Evolutionary conservation across 2,329 filamentous ascomycete genomes (phyloP), one percentile per base, ranked within the genome.

Genomic region (Arthrobotrys megalospora): DNA sequence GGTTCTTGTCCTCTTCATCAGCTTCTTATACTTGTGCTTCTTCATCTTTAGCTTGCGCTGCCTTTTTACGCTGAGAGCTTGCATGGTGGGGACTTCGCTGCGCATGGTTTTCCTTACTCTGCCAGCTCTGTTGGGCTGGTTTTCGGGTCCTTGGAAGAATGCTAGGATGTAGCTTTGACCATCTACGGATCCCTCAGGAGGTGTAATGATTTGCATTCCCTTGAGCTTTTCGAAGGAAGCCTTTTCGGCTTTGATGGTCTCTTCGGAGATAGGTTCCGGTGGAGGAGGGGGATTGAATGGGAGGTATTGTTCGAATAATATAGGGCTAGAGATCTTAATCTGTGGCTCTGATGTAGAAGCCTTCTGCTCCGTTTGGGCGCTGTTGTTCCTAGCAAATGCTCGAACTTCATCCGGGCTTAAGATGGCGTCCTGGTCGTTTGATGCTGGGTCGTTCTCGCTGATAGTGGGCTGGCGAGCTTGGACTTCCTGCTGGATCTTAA

Each of bases 1-100:
- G 84, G 93, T 95, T 84, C 95, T 90, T 83, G 95, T 97, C 85
- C 90, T 89, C 88, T 92, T 93, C 92, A 97, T 94, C 81, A 98
- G 88, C 90, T 99, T 99, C 94, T 97, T 98, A 86, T 97, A 97
- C 91, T 99, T 99, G 89, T 98, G 95, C 90, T 98, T 99, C 92
- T 99, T 99, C 94, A 99, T 99, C 90, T 94, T 97, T 83, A 97
- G 87, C 87, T 96, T 96, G 83, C 94, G 88, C 86, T 97, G 93
- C 85, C 96, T 89, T 88, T 91, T 94, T 82, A 97, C 95, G 83
- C 93, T 97, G 84, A 99, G 93, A 80, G 93, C 89, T 79, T 91
- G 86, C 91, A 97, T 94, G 77, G 80, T 89, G 85, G 10, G 87
- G 88, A 10, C 86, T 85, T 24, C 86, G 86, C 69, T 85, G 85